Evolutionary conservation across 495 filamentous ascomycete genomes (phyloP), one percentile per base, ranked within the genome.

Genomic region (Xylaria bambusicola): DNA sequence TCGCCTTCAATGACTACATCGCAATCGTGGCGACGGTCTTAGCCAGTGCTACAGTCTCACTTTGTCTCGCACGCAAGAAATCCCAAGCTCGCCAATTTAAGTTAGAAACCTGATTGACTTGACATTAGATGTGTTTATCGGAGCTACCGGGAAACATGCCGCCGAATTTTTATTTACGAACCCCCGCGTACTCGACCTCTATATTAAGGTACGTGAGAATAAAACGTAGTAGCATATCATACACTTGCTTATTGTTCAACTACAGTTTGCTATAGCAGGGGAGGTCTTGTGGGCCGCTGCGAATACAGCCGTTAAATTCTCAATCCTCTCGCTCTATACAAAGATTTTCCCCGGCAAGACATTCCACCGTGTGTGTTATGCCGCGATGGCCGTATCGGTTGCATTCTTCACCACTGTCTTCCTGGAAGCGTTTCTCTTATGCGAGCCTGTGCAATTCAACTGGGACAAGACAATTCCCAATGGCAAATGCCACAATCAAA

Each of bases 231-330:
- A 31, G 9, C 6, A 18, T 26, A 5, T 7, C 3, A n/a, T n/a
- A n/a, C n/a, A n/a, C n/a, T n/a, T n/a, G n/a, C n/a, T n/a, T n/a
- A n/a, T n/a, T n/a, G n/a, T n/a, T n/a, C 29, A 31, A 54, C 10
- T 12, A 15, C 13, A 54, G 69, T 69, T 64, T 65, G 51, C 36
- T 63, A 71, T 56, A 62, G 45, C 27, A 36, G 72, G 52, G 59
- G 68, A 65, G 21, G 4, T 62, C 17, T 33, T 62, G 10, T 62
- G 52, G 59, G 31, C 24, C 3, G 33, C 45, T 10, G 52, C 59
- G 21, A 62, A 62, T 26, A 41, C 50, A 1, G 21, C 44, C 52
- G 46, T 52, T 5, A 62, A 61, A 38, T 26, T 51, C 6, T 56
- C 59, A 15, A 62, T 52, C 2, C 35, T 56, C 20, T 62, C 59